A percentile compares a stretch with the other conserved stretches of the same genome.
Conservation (phyloP, 257 asterid species). For the Ocimum tenuiflorum region DNA sequence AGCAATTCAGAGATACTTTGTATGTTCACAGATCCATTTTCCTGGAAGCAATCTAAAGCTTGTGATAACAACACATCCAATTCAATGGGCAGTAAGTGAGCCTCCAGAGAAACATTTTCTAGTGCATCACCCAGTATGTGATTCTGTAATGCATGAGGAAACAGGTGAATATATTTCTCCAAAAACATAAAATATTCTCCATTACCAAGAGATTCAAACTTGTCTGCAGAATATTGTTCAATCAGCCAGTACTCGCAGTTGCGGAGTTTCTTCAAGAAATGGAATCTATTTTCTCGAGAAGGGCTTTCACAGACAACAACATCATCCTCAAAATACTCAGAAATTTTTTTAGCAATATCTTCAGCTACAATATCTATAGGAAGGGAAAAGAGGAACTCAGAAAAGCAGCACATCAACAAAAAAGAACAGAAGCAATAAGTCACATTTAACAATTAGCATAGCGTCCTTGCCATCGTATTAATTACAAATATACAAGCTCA, state of each 20-base stretch:
- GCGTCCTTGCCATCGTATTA: background rate
- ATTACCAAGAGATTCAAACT: constrained; percentile 71
- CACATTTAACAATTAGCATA: background rate
- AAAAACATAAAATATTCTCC: constrained; percentile 66
- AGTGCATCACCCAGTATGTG: constrained; percentile 34
- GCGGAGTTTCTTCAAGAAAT: constrained; percentile 53
- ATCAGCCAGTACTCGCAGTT: constrained; percentile 65
- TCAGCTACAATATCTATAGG: constrained; percentile 47
- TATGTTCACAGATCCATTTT: constrained; percentile 35
- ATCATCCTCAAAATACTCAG: constrained; percentile 51
- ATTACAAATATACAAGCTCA: background rate
- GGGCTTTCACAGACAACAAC: constrained; percentile 20
- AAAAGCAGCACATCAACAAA: constrained; percentile 7
- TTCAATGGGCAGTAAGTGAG: constrained; percentile 61
- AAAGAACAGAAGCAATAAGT: background rate
- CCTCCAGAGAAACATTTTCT: constrained; percentile 48
- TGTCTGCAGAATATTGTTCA: constrained; percentile 36
- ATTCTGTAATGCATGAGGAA: constrained; percentile 48
- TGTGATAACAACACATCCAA: constrained; percentile 65
- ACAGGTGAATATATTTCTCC: constrained; percentile 49
- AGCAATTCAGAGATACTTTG: constrained; percentile 52
- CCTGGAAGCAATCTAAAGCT: constrained; percentile 46
- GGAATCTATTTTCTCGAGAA: constrained; percentile 33
- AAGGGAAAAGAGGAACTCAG: constrained; percentile 8
- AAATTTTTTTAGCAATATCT: constrained; percentile 54